Conservation (phyloP, 2,329 filamentous ascomycete species). For the Penicillium sp. region DNA sequence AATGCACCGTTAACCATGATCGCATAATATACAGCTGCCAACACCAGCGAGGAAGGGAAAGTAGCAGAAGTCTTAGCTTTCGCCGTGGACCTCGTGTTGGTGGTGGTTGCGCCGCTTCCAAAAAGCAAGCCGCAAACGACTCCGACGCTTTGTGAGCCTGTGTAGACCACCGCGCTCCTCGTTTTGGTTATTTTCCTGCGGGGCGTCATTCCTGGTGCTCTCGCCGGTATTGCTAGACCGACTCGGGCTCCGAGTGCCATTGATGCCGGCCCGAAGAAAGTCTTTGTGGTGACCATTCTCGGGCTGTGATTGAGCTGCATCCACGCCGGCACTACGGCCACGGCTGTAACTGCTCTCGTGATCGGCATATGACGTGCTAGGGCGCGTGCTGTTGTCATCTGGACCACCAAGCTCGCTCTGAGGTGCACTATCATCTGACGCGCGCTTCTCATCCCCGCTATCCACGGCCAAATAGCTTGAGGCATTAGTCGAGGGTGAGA, state of each 20-base stretch:
- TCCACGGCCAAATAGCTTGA: conserved; percentile 43
- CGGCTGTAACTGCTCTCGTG: conserved; percentile 22
- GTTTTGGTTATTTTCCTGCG: conserved; percentile 19
- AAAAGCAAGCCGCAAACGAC: conserved; percentile 40
- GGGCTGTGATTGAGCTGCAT: conserved; percentile 12
- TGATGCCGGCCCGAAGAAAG: conserved; percentile 18
- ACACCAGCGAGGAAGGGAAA: conserved; percentile 9
- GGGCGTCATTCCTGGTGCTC: conserved; percentile 25
- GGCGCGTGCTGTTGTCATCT: conserved; percentile 27
- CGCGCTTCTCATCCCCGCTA: conserved; percentile 38
- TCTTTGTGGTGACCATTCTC: conserved; percentile 26
- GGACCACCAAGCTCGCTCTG: conserved; percentile 28
- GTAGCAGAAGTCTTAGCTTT: conserved; percentile 23
- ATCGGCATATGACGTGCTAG: conserved; percentile 30
- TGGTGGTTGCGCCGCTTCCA: conserved; percentile 38
- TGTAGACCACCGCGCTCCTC: conserved; percentile 20
- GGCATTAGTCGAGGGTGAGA: conserved; percentile 43
- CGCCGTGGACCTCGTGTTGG: conserved; percentile 31
- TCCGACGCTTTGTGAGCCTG: conserved; percentile 36
- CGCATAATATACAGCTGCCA: conserved; percentile 17
- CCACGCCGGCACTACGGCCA: conserved; percentile 21
- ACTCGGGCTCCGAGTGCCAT: conserved; percentile 25
- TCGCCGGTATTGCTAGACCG: conserved; percentile 28
- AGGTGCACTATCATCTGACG: conserved; percentile 25
- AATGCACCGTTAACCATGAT: conserved; percentile 26